These are phyloP conservation scores for Blastocystis sp. DNA, from an alignment of 352 stramenopile genomes.

Conservation along the genomic window DNA sequence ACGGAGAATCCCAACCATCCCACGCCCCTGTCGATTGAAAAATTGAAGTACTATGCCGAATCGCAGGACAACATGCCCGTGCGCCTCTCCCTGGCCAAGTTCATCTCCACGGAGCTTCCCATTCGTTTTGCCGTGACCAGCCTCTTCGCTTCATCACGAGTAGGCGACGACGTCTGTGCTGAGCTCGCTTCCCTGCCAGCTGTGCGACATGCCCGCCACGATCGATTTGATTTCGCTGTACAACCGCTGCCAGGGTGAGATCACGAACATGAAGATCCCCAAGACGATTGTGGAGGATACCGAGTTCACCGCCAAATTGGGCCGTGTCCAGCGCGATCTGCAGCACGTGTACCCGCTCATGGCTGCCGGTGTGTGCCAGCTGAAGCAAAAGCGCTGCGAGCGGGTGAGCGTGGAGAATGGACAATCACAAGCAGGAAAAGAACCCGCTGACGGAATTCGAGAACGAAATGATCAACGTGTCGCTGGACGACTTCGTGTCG, in stretches of 20 bases:
- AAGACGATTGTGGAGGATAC: slow-evolving; percentile 60
- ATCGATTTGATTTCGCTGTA: slow-evolving; percentile 64
- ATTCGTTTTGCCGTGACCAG: slow-evolving; percentile 44
- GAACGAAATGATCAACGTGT: slow-evolving; percentile 67
- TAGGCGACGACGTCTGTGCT: slow-evolving; percentile 58
- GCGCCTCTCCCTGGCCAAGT: slow-evolving; percentile 46
- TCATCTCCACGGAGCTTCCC: slow-evolving; percentile 51
- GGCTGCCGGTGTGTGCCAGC: slow-evolving; percentile 61
- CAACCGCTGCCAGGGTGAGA: slow-evolving; percentile 52
- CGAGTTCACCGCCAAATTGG: slow-evolving; percentile 59
- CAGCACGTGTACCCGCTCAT: slow-evolving; percentile 68
- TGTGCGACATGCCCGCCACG: slow-evolving; percentile 60
- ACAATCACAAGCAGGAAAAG: not conserved
- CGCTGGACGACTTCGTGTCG: slow-evolving; percentile 64
- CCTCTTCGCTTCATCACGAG: not conserved
- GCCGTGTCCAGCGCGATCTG: slow-evolving; percentile 60
- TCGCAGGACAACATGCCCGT: slow-evolving; percentile 56
- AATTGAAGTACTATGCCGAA: slow-evolving; percentile 52
- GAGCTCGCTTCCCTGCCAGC: slow-evolving; percentile 56
- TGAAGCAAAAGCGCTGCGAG: slow-evolving; percentile 55
- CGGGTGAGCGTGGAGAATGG: not conserved
- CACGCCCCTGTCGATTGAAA: slow-evolving; percentile 50
- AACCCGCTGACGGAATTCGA: slow-evolving; percentile 47
- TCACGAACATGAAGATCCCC: slow-evolving; percentile 56
- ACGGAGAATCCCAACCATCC: slow-evolving; percentile 31